Evolutionary conservation across 352 stramenopile genomes (phyloP).

Genomic region (Pythium plurisporium): DNA sequence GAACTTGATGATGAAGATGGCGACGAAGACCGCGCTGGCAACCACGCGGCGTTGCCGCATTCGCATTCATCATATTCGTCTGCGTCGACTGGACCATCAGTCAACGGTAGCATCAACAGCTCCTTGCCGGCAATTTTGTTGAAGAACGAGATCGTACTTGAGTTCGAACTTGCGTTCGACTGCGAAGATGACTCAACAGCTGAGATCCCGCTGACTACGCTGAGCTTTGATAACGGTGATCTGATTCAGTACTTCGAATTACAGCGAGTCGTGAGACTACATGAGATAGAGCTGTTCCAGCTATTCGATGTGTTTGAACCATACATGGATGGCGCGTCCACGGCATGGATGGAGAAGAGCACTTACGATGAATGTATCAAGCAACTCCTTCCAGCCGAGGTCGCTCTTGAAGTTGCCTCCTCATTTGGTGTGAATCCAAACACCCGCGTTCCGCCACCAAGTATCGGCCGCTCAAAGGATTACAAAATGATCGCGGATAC

Average conservation of each 20-base stretch:
- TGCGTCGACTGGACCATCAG: constrained; percentile 48
- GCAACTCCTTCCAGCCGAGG: constrained; percentile 48
- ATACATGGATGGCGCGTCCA: constrained; percentile 49
- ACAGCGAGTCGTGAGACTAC: constrained; percentile 66
- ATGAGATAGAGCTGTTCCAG: constrained; percentile 58
- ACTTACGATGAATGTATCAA: constrained; percentile 72
- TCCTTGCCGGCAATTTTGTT: constrained; percentile 65
- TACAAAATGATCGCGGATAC: constrained; percentile 74
- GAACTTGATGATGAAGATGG: constrained; percentile 61
- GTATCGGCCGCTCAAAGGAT: constrained; percentile 60
- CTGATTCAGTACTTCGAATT: constrained; percentile 80
- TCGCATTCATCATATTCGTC: constrained; percentile 51
- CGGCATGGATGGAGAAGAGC: constrained; percentile 72
- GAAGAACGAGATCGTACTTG: constrained; percentile 81
- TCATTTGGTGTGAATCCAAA: constrained; percentile 66
- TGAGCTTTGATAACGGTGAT: constrained; percentile 82
- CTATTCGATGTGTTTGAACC: constrained; percentile 74
- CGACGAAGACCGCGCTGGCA: constrained; percentile 9
- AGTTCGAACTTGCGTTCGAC: constrained; percentile 79
- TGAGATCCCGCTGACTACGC: constrained; percentile 56
- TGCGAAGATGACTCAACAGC: constrained; percentile 52
- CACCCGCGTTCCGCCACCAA: constrained; percentile 48
- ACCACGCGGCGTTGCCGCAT: constrained; percentile 14
- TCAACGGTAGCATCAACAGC: constrained; percentile 46
- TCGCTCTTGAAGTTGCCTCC: constrained; percentile 46